A percentile compares a stretch with the other conserved stretches of the same genome.
phyloP scores from a whole-genome alignment of 352 stramenopile species.

The Globisporangium iwayamae region DNA sequence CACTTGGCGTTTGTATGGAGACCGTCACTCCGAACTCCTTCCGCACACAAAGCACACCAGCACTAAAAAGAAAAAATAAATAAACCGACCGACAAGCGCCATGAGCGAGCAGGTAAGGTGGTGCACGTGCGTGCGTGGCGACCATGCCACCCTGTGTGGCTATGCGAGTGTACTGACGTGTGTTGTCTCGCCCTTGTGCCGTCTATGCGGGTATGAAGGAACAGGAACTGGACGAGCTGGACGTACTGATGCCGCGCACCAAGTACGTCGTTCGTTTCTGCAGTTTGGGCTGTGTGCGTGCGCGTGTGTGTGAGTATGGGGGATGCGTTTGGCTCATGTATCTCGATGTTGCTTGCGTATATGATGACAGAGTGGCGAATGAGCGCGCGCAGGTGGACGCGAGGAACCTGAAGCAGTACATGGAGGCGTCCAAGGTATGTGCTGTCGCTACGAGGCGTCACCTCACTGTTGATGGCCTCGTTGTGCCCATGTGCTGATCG shows the following conservation, averaged over 20 bases:
- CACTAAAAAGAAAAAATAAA: neutral
- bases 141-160: neutral
- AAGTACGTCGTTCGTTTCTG: slow-evolving; percentile 27
- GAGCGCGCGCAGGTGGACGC: slow-evolving; percentile 46
- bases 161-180: neutral
- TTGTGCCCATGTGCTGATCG: neutral
- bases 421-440: slow-evolving; percentile 36
- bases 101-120: slow-evolving; percentile 5
- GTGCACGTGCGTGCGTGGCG: neutral
- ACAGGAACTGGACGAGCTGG: slow-evolving; percentile 48
- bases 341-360: neutral
- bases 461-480: neutral
- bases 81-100: neutral
- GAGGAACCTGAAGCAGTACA: slow-evolving; percentile 58
- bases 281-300: neutral
- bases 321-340: neutral
- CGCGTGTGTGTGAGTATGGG: slow-evolving; percentile 1
- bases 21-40: neutral
- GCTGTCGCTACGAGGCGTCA: neutral
- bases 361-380: slow-evolving; percentile 27
- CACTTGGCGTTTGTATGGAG: slow-evolving; percentile 14
- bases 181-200: neutral
- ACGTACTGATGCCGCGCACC: slow-evolving; percentile 67
- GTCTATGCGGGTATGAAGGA: neutral
- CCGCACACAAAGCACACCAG: neutral